Conservation (phyloP, 1,284 basidiomycete genomes). For the Mycosarcoma maydis region DNA sequence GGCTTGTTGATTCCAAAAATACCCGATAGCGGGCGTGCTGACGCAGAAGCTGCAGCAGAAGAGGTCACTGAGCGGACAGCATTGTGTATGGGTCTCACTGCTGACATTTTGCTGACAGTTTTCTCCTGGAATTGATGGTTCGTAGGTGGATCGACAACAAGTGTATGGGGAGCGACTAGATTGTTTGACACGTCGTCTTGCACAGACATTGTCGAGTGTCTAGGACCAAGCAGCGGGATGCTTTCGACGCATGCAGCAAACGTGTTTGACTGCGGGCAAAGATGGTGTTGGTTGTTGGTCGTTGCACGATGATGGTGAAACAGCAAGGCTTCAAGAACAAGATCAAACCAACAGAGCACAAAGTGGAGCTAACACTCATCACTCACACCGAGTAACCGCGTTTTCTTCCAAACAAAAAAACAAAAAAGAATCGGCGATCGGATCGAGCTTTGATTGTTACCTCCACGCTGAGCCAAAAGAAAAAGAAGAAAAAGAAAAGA, state of each 20-base stretch:
- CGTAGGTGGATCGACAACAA: background rate
- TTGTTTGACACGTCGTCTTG: no score
- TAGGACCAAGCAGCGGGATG: no score
- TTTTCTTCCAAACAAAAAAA: no score
- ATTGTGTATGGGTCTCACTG: constrained; percentile 27
- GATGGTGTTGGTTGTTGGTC: background rate
- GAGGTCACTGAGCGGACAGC: constrained; percentile 7
- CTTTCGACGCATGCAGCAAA: no score
- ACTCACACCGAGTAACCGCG: no score
- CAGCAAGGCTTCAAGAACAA: no score
- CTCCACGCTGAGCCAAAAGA: constrained; percentile 19
- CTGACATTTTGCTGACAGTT: constrained; percentile 16
- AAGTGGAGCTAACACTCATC: no score
- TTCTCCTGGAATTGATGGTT: background rate
- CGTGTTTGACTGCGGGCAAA: no score
- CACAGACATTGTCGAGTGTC: constrained; percentile 6
- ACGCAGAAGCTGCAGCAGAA: constrained; percentile 22
- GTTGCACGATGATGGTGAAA: background rate
- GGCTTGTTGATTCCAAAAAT: constrained; percentile 87
- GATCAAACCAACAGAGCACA: no score
- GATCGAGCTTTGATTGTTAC: constrained; percentile 14
- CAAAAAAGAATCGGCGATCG: constrained; percentile 3
- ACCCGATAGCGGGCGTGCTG: constrained; percentile 75
- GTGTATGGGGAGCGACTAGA: no score
- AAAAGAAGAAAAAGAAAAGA: background rate